Evolutionary conservation across 2,329 filamentous ascomycete genomes (phyloP).

Genomic region (Colletotrichum sublineola): DNA sequence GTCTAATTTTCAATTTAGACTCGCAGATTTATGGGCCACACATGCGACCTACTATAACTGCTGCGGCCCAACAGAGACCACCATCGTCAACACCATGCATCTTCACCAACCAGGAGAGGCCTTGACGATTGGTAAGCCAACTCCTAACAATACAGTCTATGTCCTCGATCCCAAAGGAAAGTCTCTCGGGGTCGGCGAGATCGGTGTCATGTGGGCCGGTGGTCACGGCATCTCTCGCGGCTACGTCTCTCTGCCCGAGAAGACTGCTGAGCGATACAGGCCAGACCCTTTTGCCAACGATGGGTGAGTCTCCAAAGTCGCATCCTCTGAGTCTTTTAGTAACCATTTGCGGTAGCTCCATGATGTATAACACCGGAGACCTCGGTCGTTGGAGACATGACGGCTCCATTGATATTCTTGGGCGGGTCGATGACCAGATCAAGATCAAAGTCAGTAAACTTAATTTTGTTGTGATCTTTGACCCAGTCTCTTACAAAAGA

Average conservation of each 20-base stretch:
- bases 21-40: conserved; percentile 69
- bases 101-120: conserved; percentile 51
- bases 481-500: background rate
- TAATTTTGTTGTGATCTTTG: too few relatives aligned
- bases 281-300: conserved; percentile 64
- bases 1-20: conserved; percentile 23
- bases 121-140: conserved; percentile 67
- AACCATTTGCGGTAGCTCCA: conserved; percentile 49
- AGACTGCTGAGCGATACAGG: conserved; percentile 64
- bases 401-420: conserved; percentile 67
- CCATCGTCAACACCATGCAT: conserved; percentile 66
- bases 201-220: conserved; percentile 70
- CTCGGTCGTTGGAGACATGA: conserved; percentile 67
- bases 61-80: conserved; percentile 72
- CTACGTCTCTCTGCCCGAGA: conserved; percentile 66
- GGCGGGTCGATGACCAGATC: conserved; percentile 71
- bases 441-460: conserved; percentile 58
- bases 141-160: conserved; percentile 69
- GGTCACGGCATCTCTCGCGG: conserved; percentile 68
- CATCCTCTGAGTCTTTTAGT: accelerated
- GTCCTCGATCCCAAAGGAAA: conserved; percentile 60
- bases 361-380: conserved; percentile 73
- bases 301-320: conserved; percentile 55
- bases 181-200: conserved; percentile 59
- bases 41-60: conserved; percentile 66